Evolutionary conservation across 352 stramenopile species (phyloP).

Genomic region (Globisporangium apiculatum): DNA sequence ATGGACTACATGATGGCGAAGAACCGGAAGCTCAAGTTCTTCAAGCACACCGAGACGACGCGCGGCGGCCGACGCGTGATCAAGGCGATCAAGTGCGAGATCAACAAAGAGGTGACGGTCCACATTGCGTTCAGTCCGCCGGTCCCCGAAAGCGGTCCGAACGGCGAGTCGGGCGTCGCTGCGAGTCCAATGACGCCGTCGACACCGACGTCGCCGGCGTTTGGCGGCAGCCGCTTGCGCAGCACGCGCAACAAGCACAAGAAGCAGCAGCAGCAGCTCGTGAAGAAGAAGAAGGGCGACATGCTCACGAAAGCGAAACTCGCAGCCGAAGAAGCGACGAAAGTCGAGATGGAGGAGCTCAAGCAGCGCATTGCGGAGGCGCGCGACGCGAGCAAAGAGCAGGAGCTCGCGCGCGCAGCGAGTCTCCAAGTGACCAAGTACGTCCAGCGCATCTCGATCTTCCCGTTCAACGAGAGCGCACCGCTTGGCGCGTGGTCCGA

Average conservation of each 20-base stretch:
- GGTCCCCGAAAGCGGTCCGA: constrained; percentile 74
- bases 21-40: constrained; percentile 86
- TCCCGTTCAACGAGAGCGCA: constrained; percentile 75
- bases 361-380: constrained; percentile 72
- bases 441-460: constrained; percentile 73
- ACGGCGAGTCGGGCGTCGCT: constrained; percentile 71
- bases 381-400: constrained; percentile 73
- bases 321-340: constrained; percentile 78
- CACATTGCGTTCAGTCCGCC: constrained; percentile 75
- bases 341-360: constrained; percentile 85
- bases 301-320: constrained; percentile 85
- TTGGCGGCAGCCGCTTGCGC: constrained; percentile 54
- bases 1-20: constrained; percentile 88
- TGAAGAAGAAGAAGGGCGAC: constrained; percentile 85
- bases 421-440: constrained; percentile 81
- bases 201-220: constrained; percentile 75
- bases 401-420: constrained; percentile 65
- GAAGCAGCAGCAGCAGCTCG: constrained; percentile 73
- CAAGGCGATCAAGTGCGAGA: constrained; percentile 79
- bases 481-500: constrained; percentile 76
- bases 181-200: constrained; percentile 84
- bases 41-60: constrained; percentile 83
- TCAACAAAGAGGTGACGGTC: constrained; percentile 84
- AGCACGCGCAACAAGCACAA: constrained; percentile 81
- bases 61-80: constrained; percentile 80